Percentiles rank a stretch among this genome's conserved stretches.
phyloP scores from a whole-genome alignment of 768 basidiomycete species.

The Stropharia rugosoannulata region DNA sequence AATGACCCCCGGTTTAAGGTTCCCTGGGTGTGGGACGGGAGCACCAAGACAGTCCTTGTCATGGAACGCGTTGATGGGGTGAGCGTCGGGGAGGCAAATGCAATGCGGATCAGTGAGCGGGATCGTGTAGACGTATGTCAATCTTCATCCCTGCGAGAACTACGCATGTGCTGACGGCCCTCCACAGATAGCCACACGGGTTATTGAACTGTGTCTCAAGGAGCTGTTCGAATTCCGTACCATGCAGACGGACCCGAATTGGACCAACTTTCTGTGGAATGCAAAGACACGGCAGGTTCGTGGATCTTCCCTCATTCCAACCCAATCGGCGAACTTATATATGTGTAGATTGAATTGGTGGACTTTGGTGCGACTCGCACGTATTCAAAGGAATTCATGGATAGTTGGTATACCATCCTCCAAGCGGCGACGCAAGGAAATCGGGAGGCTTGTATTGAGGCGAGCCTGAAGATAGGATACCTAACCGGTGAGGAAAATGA shows the following conservation, averaged over 20 bases:
- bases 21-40: constrained; percentile 83
- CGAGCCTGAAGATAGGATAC: constrained; percentile 85
- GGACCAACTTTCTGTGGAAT: constrained; percentile 97
- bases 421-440: constrained; percentile 74
- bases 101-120: constrained; percentile 53
- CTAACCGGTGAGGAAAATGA: constrained; percentile 86
- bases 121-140: constrained; percentile 70
- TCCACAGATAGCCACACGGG: constrained; percentile 74
- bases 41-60: constrained; percentile 81
- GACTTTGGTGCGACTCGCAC: constrained; percentile 95
- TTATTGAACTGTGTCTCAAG: constrained; percentile 83
- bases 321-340: background rate
- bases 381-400: constrained; percentile 85
- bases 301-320: background rate
- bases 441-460: constrained; percentile 59
- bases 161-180: background rate
- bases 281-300: constrained; percentile 55
- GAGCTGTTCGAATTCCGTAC: constrained; percentile 89
- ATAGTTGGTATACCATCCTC: constrained; percentile 85
- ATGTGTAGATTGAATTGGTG: constrained; percentile 71
- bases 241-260: constrained; percentile 99
- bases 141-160: background rate
- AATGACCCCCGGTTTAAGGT: constrained; percentile 71
- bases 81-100: constrained; percentile 69
- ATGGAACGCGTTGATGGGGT: constrained; percentile 85